These are phyloP conservation scores for Phytophthora ramorum DNA, from an alignment of 352 stramenopile species.

Conservation along the genomic window DNA sequence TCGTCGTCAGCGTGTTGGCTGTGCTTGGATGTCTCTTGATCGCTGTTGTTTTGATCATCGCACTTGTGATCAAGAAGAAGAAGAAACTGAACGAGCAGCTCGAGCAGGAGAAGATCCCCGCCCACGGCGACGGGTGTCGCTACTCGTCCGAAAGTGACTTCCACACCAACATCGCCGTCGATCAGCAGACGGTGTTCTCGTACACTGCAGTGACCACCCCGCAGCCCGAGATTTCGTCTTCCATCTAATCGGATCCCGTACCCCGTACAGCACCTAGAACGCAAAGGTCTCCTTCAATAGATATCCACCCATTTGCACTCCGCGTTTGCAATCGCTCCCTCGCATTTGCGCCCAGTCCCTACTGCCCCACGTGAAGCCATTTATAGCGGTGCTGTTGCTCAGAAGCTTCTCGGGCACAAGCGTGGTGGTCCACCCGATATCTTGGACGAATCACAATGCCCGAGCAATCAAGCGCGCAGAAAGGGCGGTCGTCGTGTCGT, in stretches of 20 bases:
- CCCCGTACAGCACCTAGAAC: constrained; percentile 9
- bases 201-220: constrained; percentile 15
- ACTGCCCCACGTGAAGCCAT: not conserved
- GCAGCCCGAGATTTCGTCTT: constrained; percentile 5
- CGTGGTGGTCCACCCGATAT: constrained; percentile 13
- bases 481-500: constrained; percentile 11
- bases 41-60: constrained; percentile 13
- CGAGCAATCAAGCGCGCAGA: constrained; percentile 19
- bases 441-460: constrained; percentile 14
- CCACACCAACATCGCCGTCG: constrained; percentile 21
- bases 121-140: constrained; percentile 1
- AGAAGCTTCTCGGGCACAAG: constrained; percentile 15
- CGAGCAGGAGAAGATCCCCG: constrained; percentile 20
- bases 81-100: constrained; percentile 22
- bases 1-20: constrained; percentile 25
- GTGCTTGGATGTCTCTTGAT: constrained; percentile 26
- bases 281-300: constrained; percentile 4
- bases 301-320: constrained; percentile 4
- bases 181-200: constrained; percentile 14
- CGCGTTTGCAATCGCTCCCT: too few species aligned
- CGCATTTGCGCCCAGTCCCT: too few species aligned
- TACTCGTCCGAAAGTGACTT: constrained; percentile 24
- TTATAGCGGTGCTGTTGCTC: not conserved
- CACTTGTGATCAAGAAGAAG: constrained; percentile 32
- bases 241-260: constrained; percentile 16